Percentiles rank a stretch among this genome's conserved stretches.
These are phyloP conservation scores for Arthrobotrys sphaeroides DNA, from an alignment of 2,329 filamentous ascomycete genomes.

Conservation along the genomic window DNA sequence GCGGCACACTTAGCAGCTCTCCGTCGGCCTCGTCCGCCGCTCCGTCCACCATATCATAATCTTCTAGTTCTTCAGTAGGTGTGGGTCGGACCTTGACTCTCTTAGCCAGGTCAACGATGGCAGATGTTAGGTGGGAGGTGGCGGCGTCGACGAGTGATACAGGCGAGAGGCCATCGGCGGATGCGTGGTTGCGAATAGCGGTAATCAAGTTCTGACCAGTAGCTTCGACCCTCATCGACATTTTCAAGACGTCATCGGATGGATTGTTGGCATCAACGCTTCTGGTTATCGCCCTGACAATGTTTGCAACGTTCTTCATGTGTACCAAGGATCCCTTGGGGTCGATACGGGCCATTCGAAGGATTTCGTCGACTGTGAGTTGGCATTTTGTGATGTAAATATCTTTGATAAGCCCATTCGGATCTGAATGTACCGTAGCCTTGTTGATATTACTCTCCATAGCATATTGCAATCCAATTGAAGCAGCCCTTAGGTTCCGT, in stretches of 20 bases:
- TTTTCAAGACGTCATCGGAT: slow-evolving; percentile 71
- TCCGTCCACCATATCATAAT: slow-evolving; percentile 74
- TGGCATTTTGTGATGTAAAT: slow-evolving; percentile 95
- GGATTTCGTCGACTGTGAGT: slow-evolving; percentile 88
- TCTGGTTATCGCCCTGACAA: slow-evolving; percentile 83
- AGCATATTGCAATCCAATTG: slow-evolving; percentile 69
- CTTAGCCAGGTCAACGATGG: slow-evolving; percentile 85
- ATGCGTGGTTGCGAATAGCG: slow-evolving; percentile 88
- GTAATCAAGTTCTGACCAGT: slow-evolving; percentile 97
- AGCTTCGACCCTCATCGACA: slow-evolving; percentile 84
- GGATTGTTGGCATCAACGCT: slow-evolving; percentile 70
- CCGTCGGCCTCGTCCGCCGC: slow-evolving; percentile 64
- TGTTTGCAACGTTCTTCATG: slow-evolving; percentile 85
- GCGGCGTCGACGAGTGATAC: slow-evolving; percentile 94
- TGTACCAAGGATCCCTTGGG: slow-evolving; percentile 79
- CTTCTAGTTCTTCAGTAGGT: slow-evolving; percentile 77
- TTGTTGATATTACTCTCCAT: slow-evolving; percentile 67
- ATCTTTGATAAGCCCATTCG: slow-evolving; percentile 84
- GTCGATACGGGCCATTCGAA: slow-evolving; percentile 78
- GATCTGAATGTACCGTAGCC: slow-evolving; percentile 76
- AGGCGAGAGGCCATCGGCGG: slow-evolving; percentile 83
- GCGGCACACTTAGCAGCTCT: slow-evolving; percentile 65
- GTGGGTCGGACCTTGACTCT: slow-evolving; percentile 83
- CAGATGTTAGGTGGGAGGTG: slow-evolving; percentile 85
- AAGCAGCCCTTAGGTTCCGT: slow-evolving; percentile 80